Conservation (phyloP, 352 stramenopile species). For the Phytophthora pistaciae region DNA sequence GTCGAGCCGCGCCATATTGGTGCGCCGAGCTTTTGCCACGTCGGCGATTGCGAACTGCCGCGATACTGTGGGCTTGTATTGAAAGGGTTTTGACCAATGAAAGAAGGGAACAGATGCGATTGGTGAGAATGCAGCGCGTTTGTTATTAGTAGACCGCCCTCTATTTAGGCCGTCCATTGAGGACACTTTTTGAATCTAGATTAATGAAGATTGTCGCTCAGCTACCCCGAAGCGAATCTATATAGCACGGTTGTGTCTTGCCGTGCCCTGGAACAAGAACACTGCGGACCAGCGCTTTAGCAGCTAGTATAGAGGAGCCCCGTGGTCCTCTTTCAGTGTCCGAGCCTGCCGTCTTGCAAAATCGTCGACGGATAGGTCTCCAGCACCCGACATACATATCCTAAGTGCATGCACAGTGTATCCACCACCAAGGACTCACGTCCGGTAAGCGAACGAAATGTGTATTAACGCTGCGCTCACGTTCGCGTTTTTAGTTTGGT, state of each 20-base stretch:
- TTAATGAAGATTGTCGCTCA: too few species aligned
- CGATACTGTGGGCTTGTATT: neutral
- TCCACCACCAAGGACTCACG: too few species aligned
- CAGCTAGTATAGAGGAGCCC: too few species aligned
- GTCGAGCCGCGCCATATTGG: constrained; percentile 48
- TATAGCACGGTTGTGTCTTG: neutral
- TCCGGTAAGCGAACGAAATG: neutral
- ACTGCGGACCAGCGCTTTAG: neutral
- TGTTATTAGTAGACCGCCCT: neutral
- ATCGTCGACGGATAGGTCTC: neutral
- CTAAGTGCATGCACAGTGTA: too few species aligned
- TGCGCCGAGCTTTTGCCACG: constrained; percentile 26
- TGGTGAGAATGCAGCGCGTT: neutral
- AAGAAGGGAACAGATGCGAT: neutral
- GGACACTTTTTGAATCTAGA: neutral
- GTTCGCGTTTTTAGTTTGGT: too few species aligned
- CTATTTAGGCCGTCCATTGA: neutral
- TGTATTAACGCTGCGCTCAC: neutral
- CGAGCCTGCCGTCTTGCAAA: too few species aligned
- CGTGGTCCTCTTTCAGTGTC: neutral
- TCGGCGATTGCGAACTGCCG: constrained; percentile 18
- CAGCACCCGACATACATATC: neutral
- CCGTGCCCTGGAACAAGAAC: neutral
- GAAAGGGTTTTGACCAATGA: neutral
- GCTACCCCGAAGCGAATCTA: too few species aligned